phyloP scores from a whole-genome alignment of 345 rosid genomes.

The Adansonia digitata region DNA sequence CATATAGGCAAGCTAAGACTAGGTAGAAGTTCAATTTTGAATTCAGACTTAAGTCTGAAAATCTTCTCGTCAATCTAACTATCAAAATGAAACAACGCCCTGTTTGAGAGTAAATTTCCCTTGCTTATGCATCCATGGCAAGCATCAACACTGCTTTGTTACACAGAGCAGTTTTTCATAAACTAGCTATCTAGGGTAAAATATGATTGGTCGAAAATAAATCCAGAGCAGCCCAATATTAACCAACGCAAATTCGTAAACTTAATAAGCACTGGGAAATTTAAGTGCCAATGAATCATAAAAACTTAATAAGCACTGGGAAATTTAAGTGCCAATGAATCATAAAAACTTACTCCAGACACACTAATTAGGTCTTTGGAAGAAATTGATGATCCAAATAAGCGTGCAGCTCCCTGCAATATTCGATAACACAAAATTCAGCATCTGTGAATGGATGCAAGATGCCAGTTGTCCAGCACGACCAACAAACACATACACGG shows the following conservation, averaged over 20 bases:
- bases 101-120: neutral
- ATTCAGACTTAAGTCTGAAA: neutral
- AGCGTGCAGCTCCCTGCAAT: slow-evolving; percentile 89
- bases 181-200: neutral
- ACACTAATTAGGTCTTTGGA: slow-evolving; percentile 67
- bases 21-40: neutral
- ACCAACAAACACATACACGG: neutral
- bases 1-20: neutral
- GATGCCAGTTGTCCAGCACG: slow-evolving; percentile 4
- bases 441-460: neutral
- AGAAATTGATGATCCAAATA: slow-evolving; percentile 85
- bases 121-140: neutral
- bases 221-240: neutral
- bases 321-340: slow-evolving; percentile 1
- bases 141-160: neutral
- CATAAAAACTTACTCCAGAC: slow-evolving; percentile 70
- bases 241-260: neutral
- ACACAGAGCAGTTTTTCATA: neutral
- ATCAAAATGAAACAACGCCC: neutral
- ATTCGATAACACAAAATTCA: slow-evolving; percentile 16
- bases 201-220: slow-evolving; percentile 14
- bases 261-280: neutral
- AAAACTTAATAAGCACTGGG: neutral
- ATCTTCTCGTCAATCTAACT: neutral
- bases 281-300: slow-evolving; percentile 1